phyloP scores from a whole-genome alignment of 495 filamentous ascomycete species.

The Tuber aestivum region DNA sequence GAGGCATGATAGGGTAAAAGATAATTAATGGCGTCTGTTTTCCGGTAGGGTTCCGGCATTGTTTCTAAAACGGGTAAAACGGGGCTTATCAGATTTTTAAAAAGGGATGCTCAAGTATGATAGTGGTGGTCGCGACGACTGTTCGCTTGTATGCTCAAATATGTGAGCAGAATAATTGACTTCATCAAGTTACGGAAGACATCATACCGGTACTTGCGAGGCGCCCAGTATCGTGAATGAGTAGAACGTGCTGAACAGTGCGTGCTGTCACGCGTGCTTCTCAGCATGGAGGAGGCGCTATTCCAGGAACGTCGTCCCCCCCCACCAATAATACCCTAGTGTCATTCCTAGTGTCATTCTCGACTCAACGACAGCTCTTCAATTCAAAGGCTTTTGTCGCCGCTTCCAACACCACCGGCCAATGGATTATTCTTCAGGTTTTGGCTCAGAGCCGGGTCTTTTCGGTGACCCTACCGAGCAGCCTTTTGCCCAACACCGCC shows the following conservation, averaged over 20 bases:
- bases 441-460: conserved; percentile 34
- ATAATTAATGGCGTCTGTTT: neutral
- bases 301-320: neutral
- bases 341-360: neutral
- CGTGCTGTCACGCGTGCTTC: neutral
- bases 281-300: neutral
- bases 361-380: conserved; percentile 13
- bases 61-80: neutral
- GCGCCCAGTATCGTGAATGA: neutral
- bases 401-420: neutral
- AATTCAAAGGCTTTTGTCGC: neutral
- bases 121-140: neutral
- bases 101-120: neutral
- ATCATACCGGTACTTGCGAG: too few species aligned
- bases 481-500: conserved; percentile 33
- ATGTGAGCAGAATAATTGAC: neutral
- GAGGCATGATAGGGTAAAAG: neutral
- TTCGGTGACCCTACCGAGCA: conserved; percentile 39
- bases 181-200: neutral
- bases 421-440: conserved; percentile 39
- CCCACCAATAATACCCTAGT: neutral
- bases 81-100: neutral
- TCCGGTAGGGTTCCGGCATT: neutral
- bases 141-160: neutral
- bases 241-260: neutral